Base-by-base conservation (phyloP, 1,284 basidiomycete genomes). In the Phellopilus nigrolimitatus region DNA sequence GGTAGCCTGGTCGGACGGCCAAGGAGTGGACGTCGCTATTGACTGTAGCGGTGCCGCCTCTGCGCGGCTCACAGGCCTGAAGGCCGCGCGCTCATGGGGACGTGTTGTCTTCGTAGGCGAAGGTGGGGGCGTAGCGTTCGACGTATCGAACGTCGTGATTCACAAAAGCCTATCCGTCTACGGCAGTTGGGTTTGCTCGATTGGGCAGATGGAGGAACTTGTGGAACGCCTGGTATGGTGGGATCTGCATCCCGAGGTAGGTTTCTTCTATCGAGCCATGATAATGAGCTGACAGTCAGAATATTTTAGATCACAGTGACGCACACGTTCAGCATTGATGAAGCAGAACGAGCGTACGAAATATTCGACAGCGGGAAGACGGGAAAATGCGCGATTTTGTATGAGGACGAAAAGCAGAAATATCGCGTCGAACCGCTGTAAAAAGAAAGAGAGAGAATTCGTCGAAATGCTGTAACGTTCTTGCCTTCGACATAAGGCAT, bases 171-270 rank as follows among this genome's bases (percentile, higher is more conserved):
- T 56, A 17, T 37, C 55, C 9, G 30, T 56, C 12, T 47, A 39
- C 37, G 55, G 55, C n/a, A 56, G 55, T 27, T 56, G 55, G 55
- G 55, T 56, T 4, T 56, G 55, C 31, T 56, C 55, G 21, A 54
- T 53, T 22, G 45, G 47, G 3, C 51, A 56, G 37, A 56, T 56
- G 55, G 55, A 56, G 22, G 55, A 56, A 27, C 38, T 56, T 2
- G 52, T 54, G 9, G 51, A 56, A 24, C 47, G 41, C 9, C 39
- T 56, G 2, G 55, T 56, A 3, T 17, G 40, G 30, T 56, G 55
- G 55, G 15, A 50, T 13, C 27, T 56, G 13, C 55, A 56, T 47
- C 55, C 55, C n/a, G 55, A 56, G 52, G 55, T 56, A 41, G 24
- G 55, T 41, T 28, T 12, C 5, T 13, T 45, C 12, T 15, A 45